Percentiles rank a stretch among this genome's conserved stretches.
Evolutionary conservation across 1,284 basidiomycete species (phyloP).

Genomic region (Inonotus obliquus): DNA sequence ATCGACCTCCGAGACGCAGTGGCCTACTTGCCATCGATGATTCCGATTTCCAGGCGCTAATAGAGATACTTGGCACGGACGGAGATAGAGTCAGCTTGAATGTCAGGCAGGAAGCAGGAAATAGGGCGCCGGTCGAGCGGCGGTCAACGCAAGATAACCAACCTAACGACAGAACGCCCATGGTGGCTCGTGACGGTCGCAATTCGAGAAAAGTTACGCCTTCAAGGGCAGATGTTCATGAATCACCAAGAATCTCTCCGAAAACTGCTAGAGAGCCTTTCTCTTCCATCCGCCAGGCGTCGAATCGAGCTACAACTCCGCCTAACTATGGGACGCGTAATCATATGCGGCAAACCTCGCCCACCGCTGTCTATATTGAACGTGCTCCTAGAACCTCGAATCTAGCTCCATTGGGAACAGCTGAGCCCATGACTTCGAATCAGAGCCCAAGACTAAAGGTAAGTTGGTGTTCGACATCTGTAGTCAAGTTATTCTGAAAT

Average conservation of each 20-base stretch:
- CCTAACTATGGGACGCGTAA: background rate
- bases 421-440: background rate
- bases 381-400: background rate
- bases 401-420: background rate
- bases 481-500: background rate
- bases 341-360: too few relatives aligned
- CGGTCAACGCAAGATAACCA: background rate
- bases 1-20: background rate
- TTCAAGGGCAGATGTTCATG: background rate
- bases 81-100: background rate
- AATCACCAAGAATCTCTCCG: too few relatives aligned
- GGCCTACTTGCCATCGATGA: slow-evolving; percentile 12
- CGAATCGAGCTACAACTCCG: too few relatives aligned
- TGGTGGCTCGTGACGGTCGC: background rate
- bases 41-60: slow-evolving; percentile 15
- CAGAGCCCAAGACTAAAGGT: background rate
- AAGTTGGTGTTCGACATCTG: background rate
- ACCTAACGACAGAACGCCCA: background rate
- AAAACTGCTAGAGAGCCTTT: too few relatives aligned
- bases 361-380: background rate
- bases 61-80: slow-evolving; percentile 13
- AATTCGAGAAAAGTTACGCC: background rate
- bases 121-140: background rate
- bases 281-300: background rate
- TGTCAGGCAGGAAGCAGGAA: background rate